Percentiles rank a stretch among this genome's conserved stretches.
phyloP scores from a whole-genome alignment of 2,329 filamentous ascomycete genomes.

The Chaetomium olivaceum region DNA sequence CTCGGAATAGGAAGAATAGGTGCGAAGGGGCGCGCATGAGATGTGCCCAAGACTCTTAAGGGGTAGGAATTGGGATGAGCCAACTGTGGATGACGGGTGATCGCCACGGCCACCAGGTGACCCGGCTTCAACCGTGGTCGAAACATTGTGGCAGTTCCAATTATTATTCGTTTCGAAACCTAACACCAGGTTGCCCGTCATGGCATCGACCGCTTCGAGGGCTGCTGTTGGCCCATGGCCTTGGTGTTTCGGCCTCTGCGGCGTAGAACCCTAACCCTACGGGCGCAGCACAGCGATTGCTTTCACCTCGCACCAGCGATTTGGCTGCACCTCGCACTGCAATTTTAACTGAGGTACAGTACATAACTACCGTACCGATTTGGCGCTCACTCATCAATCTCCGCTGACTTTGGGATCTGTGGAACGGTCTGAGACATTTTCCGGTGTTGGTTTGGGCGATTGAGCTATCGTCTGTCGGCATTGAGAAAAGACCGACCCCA shows the following conservation, averaged over 20 bases:
- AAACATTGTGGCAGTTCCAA: slow-evolving; percentile 8
- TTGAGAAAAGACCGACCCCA: background rate
- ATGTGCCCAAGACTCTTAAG: slow-evolving; percentile 11
- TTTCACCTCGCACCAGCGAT: background rate
- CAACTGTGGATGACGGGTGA: background rate
- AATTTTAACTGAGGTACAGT: no score
- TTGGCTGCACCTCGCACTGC: background rate
- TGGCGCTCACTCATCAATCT: no score
- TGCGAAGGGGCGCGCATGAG: background rate
- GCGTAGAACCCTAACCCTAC: slow-evolving; percentile 17
- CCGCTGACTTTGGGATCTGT: no score
- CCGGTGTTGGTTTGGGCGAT: no score
- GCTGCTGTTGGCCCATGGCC: slow-evolving; percentile 11
- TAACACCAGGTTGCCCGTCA: background rate
- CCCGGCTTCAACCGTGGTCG: slow-evolving; percentile 3
- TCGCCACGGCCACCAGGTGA: slow-evolving; percentile 6
- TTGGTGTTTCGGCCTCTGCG: background rate
- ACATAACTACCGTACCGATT: no score
- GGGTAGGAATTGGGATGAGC: background rate
- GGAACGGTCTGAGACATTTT: no score
- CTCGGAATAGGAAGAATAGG: background rate
- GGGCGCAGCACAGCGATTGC: background rate
- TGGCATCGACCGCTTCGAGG: background rate
- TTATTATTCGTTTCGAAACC: slow-evolving; percentile 13
- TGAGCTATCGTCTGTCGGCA: background rate